These are phyloP conservation scores for Thozetella sp. DNA, from an alignment of 495 filamentous ascomycete species.

Conservation along the genomic window DNA sequence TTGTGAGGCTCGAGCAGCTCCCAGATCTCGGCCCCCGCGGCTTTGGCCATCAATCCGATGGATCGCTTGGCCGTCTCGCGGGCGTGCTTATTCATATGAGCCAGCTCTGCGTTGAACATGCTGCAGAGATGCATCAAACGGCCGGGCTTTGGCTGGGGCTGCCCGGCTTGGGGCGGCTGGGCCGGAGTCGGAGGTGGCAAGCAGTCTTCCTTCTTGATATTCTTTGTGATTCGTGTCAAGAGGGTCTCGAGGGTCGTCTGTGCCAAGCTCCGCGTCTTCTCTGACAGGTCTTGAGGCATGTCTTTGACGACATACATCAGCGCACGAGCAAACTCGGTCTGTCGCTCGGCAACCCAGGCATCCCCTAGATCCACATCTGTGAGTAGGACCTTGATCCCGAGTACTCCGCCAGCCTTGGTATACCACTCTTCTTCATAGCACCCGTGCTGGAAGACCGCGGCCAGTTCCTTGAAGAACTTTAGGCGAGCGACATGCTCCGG, in stretches of 20 bases:
- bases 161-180: conserved; percentile 27
- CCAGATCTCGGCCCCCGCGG: conserved; percentile 74
- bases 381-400: conserved; percentile 83
- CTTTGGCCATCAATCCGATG: conserved; percentile 78
- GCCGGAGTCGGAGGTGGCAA: conserved; percentile 47
- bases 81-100: conserved; percentile 93
- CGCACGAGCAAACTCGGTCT: conserved; percentile 81
- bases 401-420: conserved; percentile 86
- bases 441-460: conserved; percentile 83
- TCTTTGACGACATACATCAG: conserved; percentile 97
- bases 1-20: conserved; percentile 86
- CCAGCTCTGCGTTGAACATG: conserved; percentile 82
- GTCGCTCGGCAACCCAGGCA: conserved; percentile 76
- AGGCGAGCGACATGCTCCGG: conserved; percentile 68
- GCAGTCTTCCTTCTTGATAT: conserved; percentile 74
- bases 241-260: conserved; percentile 80
- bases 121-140: conserved; percentile 75
- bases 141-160: conserved; percentile 34
- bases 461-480: conserved; percentile 79
- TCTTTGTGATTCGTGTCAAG: conserved; percentile 72
- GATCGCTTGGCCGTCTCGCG: conserved; percentile 80
- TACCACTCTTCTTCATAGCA: conserved; percentile 99
- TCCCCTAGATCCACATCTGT: conserved; percentile 82
- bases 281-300: conserved; percentile 88
- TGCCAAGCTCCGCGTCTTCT: conserved; percentile 78